Conservation (phyloP, 345 rosid species). For the Citrus inodora region DNA sequence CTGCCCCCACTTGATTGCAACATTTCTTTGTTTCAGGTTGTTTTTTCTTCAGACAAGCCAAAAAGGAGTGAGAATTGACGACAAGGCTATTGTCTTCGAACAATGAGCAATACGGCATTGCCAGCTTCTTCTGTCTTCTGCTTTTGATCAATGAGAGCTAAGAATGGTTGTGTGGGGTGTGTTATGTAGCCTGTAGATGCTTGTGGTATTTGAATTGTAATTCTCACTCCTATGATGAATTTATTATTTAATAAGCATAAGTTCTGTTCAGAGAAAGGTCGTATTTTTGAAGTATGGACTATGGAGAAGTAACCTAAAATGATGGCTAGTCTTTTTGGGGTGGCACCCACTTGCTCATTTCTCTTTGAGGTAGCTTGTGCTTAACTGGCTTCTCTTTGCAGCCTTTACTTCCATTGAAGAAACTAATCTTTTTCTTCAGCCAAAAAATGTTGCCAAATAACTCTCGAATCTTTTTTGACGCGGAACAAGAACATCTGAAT, state of each 20-base stretch:
- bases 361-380: neutral
- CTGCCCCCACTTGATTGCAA: neutral
- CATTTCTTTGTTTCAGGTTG: conserved; percentile 28
- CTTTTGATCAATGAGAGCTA: neutral
- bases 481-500: neutral
- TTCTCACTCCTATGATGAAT: neutral
- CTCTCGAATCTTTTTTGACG: neutral
- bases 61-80: conserved; percentile 56
- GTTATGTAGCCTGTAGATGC: neutral
- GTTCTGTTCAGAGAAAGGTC: neutral
- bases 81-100: conserved; percentile 1
- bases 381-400: neutral
- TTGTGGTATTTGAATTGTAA: neutral
- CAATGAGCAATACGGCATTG: neutral
- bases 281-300: neutral
- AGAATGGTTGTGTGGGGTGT: neutral
- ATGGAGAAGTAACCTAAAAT: neutral
- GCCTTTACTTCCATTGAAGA: neutral
- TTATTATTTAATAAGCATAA: neutral
- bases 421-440: neutral
- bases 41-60: conserved; percentile 51
- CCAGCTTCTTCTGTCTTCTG: neutral
- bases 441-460: neutral
- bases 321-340: neutral
- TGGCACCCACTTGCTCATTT: neutral